Evolutionary conservation across 1,139 yeast species (phyloP), one percentile per base, ranked within the genome.

Genomic region (Taphrina betulina): DNA sequence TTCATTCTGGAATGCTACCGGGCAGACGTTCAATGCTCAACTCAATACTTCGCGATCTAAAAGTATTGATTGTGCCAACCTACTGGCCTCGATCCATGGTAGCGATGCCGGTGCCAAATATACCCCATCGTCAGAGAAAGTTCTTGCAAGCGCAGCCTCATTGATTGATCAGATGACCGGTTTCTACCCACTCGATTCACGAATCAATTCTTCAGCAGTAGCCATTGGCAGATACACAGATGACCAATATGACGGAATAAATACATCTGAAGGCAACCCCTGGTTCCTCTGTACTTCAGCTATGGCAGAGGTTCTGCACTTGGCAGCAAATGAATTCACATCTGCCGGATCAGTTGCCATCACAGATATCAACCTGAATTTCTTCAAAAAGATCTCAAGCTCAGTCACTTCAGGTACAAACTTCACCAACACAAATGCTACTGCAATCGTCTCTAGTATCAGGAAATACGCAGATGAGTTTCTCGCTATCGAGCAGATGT

Each of bases 241-340:
- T 66, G 98, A 92, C 70, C 70, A 85, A 10, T 92, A 92, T 68
- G 85, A 90, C 69, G 64, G 64, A 23, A 97, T 97, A 0, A 73
- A 77, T 60, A 24, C 34, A 5, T 54, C 57, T 19, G 84, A 81
- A 63, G 97, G 96, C 1, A 92, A 92, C 66, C 97, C 98, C 1
- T 92, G 97, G 98, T 90, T 90, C 67, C 78, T 92, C 59, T 77
- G 94, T 20, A 90, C 96, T 0, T 81, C 92, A 0, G 75, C 92
- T 2, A 90, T 92, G 1, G 78, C 95, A 1, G 88, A 84, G 64
- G 66, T 79, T 7, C 64, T 83, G 35, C 69, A 70, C 53, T 58
- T 62, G 10, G 52, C 56, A 10, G 54, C 54, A 2, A 29, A 50
- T 1, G 54, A 46, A 20, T 36, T 50, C 20, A 14, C 24, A 14